Evolutionary conservation across 495 filamentous ascomycete species (phyloP).

Genomic region (Thozetella sp.): DNA sequence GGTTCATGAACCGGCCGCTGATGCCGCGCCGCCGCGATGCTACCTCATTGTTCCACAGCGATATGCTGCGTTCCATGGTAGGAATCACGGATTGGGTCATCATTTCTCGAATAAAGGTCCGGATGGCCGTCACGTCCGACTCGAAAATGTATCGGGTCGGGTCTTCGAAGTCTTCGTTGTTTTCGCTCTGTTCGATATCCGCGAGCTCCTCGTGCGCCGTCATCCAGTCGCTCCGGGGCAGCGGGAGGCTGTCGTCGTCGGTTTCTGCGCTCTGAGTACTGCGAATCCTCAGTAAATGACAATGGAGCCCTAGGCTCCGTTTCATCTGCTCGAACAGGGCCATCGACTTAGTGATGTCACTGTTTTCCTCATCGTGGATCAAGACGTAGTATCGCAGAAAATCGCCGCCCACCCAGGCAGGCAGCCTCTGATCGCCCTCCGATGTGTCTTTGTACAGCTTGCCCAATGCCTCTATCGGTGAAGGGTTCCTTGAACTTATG

Average conservation of each 20-base stretch:
- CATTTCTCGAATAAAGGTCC: conserved; percentile 87
- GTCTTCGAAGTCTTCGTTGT: conserved; percentile 66
- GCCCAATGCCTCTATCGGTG: conserved; percentile 81
- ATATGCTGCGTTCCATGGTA: conserved; percentile 88
- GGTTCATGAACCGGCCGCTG: conserved; percentile 85
- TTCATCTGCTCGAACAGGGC: conserved; percentile 97
- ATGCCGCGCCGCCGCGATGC: conserved; percentile 87
- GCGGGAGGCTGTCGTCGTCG: conserved; percentile 85
- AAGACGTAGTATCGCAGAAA: conserved; percentile 95
- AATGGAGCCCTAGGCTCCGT: conserved; percentile 92
- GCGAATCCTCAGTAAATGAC: conserved; percentile 84
- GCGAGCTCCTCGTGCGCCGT: conserved; percentile 83
- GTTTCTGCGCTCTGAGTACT: conserved; percentile 84
- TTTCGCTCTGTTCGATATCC: conserved; percentile 62
- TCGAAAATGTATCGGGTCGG: conserved; percentile 83
- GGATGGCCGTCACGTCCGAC: conserved; percentile 85
- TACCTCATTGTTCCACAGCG: conserved; percentile 96
- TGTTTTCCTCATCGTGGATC: conserved; percentile 94
- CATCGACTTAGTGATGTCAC: conserved; percentile 88
- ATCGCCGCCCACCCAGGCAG: conserved; percentile 82
- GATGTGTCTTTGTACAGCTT: conserved; percentile 79
- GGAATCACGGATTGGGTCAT: conserved; percentile 90
- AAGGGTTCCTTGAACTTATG: conserved; percentile 81
- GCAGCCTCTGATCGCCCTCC: conserved; percentile 65
- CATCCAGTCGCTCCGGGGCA: conserved; percentile 85